Evolutionary conservation across 2,329 filamentous ascomycete genomes (phyloP), one percentile per base, ranked within the genome.

Genomic region (Knufia fluminis): DNA sequence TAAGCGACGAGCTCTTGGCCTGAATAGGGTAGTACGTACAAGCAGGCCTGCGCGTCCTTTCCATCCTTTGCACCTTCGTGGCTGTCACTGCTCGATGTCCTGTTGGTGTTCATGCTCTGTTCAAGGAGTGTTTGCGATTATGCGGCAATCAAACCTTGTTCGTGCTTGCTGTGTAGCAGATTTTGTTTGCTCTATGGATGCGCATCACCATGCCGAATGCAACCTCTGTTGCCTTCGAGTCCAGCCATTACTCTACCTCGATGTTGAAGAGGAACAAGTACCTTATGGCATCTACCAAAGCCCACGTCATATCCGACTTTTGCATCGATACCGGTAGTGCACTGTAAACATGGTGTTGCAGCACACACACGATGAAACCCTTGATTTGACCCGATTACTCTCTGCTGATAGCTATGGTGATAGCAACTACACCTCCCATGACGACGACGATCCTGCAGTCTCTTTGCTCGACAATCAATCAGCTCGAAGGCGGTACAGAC

Each of bases 371-470:
- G 41, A 44, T 28, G 43, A 35, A 10, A 19, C 17, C 8, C 17
- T 17, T 16, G 28, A 33, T 16, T 14, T 19, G 14, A 46, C 43
- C 3, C 14, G 28, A 10, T 24, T 19, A 7, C 12, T 46, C n/a
- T 33, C 28, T 3, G 24, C 35, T 24, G 43, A 46, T 17, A 46
- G 20, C 28, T 46, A 22, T 31, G 28, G 16, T 16, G 43, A 46
- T 3, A 46, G 43, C 43, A 35, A 20, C 20, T 31, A 46, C 20
- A 33, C 43, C 8, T 46, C 16, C 4, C 17, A 32, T 28, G 43
- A 46, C 22, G 43, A 46, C 16, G 26, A 46, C 22, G 43, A 46
- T 33, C 8, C 43, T 7, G 43, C 43, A 8, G 43, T 35, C 12
- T 19, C 3, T 23, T 28, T 46, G 16, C 43, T 35, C 19, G 17